Evolutionary conservation across 306 rosid genomes (phyloP).

Genomic region (Malus orientalis): DNA sequence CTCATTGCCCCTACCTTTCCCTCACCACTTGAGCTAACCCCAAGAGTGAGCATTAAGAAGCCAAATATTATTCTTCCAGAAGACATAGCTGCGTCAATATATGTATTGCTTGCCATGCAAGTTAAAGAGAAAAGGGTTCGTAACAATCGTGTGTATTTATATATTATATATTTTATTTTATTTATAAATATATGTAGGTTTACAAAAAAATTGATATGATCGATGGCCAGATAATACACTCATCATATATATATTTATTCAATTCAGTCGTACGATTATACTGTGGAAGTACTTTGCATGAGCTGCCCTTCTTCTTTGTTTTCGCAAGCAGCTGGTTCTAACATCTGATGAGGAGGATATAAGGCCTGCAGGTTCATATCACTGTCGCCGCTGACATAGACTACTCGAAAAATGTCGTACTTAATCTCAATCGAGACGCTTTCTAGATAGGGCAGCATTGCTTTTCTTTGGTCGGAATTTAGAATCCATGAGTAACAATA

Average conservation of each 20-base stretch:
- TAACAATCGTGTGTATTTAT: background rate
- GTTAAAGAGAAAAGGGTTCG: background rate
- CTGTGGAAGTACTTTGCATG: conserved; percentile 13
- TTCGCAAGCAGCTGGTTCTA: conserved; percentile 29
- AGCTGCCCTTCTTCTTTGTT: conserved; percentile 35
- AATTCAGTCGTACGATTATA: background rate
- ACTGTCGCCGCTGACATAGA: conserved; percentile 44
- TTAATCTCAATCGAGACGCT: conserved; percentile 43
- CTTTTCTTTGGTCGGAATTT: conserved; percentile 33
- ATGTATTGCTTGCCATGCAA: background rate
- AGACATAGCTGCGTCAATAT: background rate
- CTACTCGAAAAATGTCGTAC: conserved; percentile 65
- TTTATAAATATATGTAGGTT: background rate
- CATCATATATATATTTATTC: too few relatives aligned
- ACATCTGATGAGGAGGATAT: conserved; percentile 30
- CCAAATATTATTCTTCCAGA: background rate
- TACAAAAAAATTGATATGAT: background rate
- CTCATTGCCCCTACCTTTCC: background rate
- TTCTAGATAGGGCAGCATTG: conserved; percentile 60
- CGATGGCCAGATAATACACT: background rate
- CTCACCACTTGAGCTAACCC: background rate
- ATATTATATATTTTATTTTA: background rate
- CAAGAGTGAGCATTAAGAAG: background rate
- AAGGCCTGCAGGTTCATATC: conserved; percentile 21
- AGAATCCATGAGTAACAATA: conserved; percentile 66